Evolutionary conservation across 768 basidiomycete species (phyloP), one percentile per base, ranked within the genome.

Genomic region (Galerina sulciceps): DNA sequence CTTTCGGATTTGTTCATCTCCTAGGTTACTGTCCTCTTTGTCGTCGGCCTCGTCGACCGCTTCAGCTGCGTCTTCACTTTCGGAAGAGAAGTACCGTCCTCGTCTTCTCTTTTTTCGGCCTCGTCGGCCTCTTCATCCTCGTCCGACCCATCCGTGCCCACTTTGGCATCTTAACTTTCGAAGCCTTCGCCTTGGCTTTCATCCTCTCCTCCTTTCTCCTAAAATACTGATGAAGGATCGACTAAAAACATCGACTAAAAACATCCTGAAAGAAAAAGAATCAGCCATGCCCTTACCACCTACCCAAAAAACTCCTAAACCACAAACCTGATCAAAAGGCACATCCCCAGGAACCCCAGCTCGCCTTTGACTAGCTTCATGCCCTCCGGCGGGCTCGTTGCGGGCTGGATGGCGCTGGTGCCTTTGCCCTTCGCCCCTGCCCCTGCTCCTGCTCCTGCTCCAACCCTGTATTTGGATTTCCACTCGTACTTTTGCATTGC

Each of bases 221-320:
- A 71, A 97, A 98, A 76, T 86, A 98, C 65, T 87, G 87, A 72
- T 98, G 88, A 78, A 94, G 96, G 81, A 98, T 97, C 34, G 91
- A 67, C 93, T 93, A 55, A 20, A 31, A 31, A 2, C 26, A 3
- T n/a, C n/a, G 6, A 54, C 38, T 49, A 13, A 38, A 53, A 53
- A 41, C 51, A 53, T 4, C 13, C n/a, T 2, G 18, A 34, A 13
- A 41, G 53, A 43, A 50, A 44, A 4, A n/a, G 13, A 14, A 45
- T 8, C 51, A 35, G n/a, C n/a, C n/a, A n/a, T n/a, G n/a, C n/a
- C n/a, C n/a, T n/a, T n/a, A n/a, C n/a, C n/a, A n/a, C n/a, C n/a
- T n/a, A n/a, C n/a, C n/a, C n/a, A n/a, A n/a, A n/a, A n/a, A n/a
- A n/a, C n/a, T n/a, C n/a, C n/a, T n/a, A 53, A 55, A 17, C 53